Evolutionary conservation across 2,329 filamentous ascomycete species (phyloP), one percentile per base, ranked within the genome.

Genomic region (Xylaria polymorpha): DNA sequence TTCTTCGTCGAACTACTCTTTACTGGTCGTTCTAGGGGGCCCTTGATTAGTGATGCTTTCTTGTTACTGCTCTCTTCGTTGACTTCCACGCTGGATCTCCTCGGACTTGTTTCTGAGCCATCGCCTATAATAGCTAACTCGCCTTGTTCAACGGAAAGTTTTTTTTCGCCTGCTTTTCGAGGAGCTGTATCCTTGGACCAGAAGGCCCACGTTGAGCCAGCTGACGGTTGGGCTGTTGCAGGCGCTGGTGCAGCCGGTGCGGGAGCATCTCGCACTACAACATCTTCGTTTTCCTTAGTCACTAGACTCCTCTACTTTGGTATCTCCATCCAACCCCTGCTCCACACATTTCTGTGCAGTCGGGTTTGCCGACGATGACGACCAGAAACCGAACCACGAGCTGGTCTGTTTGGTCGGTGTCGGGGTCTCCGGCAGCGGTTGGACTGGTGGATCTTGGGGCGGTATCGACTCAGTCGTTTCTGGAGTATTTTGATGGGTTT

Each of bases 201-300:
- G 73, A 95, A 94, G 0, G 91, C 92, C 92, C 92, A 95, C 0
- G 90, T 92, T 0, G 92, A 91, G 14, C 87, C 87, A 20, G 84
- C 82, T 18, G 85, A 82, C 5, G 84, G 84, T n/a, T 64, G 80
- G 70, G 39, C 77, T 64, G 43, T 66, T 67, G 53, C 68, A 58
- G 53, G 48, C 32, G 71, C 55, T 41, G 76, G 63, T 22, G 60
- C 69, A 9, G 78, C 75, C 15, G 77, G 63, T 15, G 78, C 65
- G 4, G 81, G 76, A 2, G 81, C 81, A 72, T 87, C 83, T 56
- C 83, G 66, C 80, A 84, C 78, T 71, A 81, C 74, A 73, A 85
- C 75, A 71, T 86, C 82, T 6, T 82, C 80, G 1, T 79, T 70
- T 39, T 80, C 76, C 39, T 81, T 79, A 2, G 73, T 57, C 61